Evolutionary conservation across 371 early-diverging fungal species (phyloP).

Genomic region (Entomophthora muscae): DNA sequence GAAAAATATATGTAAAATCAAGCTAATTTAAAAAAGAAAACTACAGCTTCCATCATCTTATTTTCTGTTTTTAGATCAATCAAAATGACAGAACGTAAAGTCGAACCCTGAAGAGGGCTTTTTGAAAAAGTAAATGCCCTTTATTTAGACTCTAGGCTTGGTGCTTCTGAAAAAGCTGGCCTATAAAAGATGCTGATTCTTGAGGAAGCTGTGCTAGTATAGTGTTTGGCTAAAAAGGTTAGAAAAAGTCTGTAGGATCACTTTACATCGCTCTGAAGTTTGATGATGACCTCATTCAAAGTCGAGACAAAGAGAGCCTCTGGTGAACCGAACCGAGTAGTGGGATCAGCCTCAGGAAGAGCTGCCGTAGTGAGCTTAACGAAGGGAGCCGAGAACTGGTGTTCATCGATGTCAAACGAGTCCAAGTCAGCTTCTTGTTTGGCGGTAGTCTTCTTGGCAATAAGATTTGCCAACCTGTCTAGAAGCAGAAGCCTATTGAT

Average conservation of each 20-base stretch:
- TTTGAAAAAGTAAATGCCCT: no score
- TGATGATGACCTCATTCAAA: not conserved
- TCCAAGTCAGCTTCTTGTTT: not conserved
- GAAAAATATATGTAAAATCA: no score
- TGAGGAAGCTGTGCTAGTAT: not conserved
- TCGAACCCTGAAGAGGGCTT: no score
- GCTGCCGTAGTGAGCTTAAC: not conserved
- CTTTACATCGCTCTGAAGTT: not conserved
- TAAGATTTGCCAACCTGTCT: not conserved
- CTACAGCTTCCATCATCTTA: no score
- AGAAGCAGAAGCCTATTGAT: not conserved
- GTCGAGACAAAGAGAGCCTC: not conserved
- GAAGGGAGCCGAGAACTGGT: not conserved
- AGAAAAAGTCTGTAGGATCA: not conserved
- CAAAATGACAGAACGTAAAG: no score
- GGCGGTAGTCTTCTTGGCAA: not conserved
- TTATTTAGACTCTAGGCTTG: no score
- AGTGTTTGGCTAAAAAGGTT: not conserved
- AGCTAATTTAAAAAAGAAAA: no score
- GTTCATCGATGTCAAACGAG: not conserved
- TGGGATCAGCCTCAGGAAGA: not conserved
- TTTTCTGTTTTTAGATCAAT: no score
- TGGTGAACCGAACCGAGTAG: not conserved
- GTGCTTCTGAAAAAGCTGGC: no score
- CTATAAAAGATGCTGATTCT: no score